A percentile compares a stretch with the other conserved stretches of the same genome.
Evolutionary conservation across 176 grass and related monocot genomes (phyloP).

Genomic region (Musa itinerans): DNA sequence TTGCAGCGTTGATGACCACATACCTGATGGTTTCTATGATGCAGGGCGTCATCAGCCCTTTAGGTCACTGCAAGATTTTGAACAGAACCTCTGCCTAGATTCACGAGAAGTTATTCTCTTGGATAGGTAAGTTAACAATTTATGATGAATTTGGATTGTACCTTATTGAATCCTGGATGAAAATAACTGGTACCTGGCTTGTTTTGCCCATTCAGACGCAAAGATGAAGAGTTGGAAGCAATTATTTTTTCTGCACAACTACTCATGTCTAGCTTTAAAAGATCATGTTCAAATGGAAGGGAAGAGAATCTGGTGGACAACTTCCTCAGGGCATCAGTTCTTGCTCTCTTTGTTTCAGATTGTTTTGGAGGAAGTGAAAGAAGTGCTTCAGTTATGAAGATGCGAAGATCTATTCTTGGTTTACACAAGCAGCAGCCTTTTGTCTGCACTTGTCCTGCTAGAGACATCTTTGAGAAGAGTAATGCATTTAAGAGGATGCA

Average conservation of each 20-base stretch:
- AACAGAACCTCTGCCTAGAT: constrained; percentile 44
- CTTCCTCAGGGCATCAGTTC: constrained; percentile 62
- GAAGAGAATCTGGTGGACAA: constrained; percentile 55
- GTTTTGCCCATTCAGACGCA: constrained; percentile 41
- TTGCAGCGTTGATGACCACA: constrained; percentile 76
- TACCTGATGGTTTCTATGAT: constrained; percentile 98
- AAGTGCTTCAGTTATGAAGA: constrained; percentile 56
- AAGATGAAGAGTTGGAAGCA: constrained; percentile 93
- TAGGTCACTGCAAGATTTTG: constrained; percentile 74
- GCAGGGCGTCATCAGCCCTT: constrained; percentile 79
- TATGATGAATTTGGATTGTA: not conserved
- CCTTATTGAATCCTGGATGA: not conserved
- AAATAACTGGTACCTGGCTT: constrained; percentile 27
- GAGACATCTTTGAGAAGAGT: constrained; percentile 30
- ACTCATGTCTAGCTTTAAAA: constrained; percentile 66
- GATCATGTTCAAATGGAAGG: constrained; percentile 32
- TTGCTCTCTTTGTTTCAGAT: constrained; percentile 97
- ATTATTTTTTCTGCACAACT: constrained; percentile 75
- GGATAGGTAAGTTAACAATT: constrained; percentile 56
- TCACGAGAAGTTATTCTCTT: constrained; percentile 96
- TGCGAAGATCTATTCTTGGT: constrained; percentile 58
- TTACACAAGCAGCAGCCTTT: constrained; percentile 85
- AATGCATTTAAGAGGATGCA: constrained; percentile 27
- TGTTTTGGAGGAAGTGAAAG: constrained; percentile 96
- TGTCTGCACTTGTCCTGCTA: constrained; percentile 72